These are phyloP conservation scores for Boletus sp. DNA, from an alignment of 1,284 basidiomycete genomes.

Conservation along the genomic window DNA sequence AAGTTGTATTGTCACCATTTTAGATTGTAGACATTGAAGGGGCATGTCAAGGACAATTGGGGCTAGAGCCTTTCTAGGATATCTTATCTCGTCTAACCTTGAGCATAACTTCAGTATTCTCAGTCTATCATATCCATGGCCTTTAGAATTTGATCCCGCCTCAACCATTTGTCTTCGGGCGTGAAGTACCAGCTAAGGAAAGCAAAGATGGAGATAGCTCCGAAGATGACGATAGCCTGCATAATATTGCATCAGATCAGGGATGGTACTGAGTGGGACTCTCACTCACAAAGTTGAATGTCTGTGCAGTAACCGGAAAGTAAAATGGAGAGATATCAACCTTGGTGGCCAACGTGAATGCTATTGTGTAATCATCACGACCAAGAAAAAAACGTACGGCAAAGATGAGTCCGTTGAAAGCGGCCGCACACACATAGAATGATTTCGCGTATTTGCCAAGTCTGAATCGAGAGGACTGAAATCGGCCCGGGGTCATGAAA, in stretches of 20 bases:
- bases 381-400: constrained; percentile 44
- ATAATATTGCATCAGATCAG: constrained; percentile 16
- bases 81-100: constrained; percentile 3
- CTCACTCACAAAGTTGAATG: constrained; percentile 73
- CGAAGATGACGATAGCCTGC: constrained; percentile 75
- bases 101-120: constrained; percentile 1
- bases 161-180: constrained; percentile 74
- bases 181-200: constrained; percentile 72
- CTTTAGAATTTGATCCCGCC: constrained; percentile 53
- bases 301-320: constrained; percentile 69
- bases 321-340: constrained; percentile 77
- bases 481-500: constrained; percentile 69
- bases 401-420: constrained; percentile 74
- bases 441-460: constrained; percentile 62
- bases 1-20: constrained; percentile 3
- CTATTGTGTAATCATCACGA: neutral
- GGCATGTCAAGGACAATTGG: constrained; percentile 75
- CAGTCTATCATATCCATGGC: constrained; percentile 40
- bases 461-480: constrained; percentile 66
- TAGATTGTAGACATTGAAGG: constrained; percentile 83
- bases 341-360: constrained; percentile 34
- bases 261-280: neutral
- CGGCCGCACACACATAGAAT: constrained; percentile 61
- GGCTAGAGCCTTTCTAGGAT: constrained; percentile 54
- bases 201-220: constrained; percentile 71